These are phyloP conservation scores for Bruguiera hainesii DNA, from an alignment of 441 rosid genomes.

Conservation along the genomic window DNA sequence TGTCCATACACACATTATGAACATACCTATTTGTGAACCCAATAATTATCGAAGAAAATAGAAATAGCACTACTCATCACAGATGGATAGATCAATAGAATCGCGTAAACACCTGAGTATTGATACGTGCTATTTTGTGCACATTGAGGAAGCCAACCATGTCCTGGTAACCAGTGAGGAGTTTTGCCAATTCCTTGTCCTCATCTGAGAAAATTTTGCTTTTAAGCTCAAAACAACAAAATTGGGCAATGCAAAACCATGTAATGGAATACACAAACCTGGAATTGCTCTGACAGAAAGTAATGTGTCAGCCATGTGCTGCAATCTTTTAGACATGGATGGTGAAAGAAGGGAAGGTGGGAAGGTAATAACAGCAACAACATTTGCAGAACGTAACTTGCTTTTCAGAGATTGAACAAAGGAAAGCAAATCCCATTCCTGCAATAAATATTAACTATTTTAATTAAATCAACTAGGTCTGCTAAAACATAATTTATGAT, in stretches of 20 bases:
- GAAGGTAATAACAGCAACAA: constrained; percentile 72
- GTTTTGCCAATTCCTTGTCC: constrained; percentile 80
- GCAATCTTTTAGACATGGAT: constrained; percentile 68
- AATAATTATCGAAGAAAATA: not conserved
- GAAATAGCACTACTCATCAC: not conserved
- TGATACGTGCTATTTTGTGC: constrained; percentile 76
- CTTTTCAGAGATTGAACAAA: constrained; percentile 78
- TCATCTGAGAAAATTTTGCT: constrained; percentile 48
- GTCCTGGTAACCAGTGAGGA: constrained; percentile 89
- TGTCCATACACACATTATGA: too few relatives aligned
- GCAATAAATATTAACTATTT: constrained; percentile 14
- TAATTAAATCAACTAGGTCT: not conserved
- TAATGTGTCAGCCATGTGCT: constrained; percentile 87
- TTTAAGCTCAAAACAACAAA: constrained; percentile 14
- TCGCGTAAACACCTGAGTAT: constrained; percentile 59
- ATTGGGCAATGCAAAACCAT: constrained; percentile 1
- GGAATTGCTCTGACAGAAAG: constrained; percentile 88
- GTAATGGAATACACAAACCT: constrained; percentile 35
- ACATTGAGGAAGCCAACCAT: constrained; percentile 84
- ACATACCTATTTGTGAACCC: not conserved
- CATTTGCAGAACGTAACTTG: constrained; percentile 70
- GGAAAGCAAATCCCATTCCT: constrained; percentile 89
- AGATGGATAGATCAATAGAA: constrained; percentile 5
- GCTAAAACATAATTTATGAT: not conserved
- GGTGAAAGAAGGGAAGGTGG: constrained; percentile 69